Conservation (phyloP, 805 yeast species). For the Saccharomycopsis oosterbeekiorum region DNA sequence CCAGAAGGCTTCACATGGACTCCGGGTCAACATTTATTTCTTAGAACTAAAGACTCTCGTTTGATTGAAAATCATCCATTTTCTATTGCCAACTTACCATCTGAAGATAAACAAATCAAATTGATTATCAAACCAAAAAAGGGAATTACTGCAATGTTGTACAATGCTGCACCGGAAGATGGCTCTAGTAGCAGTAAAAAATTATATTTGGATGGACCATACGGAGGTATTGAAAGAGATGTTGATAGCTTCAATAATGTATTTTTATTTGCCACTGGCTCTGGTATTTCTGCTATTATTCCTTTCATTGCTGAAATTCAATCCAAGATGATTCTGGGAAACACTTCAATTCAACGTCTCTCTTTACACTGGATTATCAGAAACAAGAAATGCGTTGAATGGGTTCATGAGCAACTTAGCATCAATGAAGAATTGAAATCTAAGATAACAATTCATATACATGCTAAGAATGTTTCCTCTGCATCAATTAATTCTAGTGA, state of each 20-base stretch:
- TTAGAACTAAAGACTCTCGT: constrained; percentile 36
- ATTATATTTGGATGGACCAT: constrained; percentile 46
- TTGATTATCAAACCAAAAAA: constrained; percentile 36
- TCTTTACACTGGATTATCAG: constrained; percentile 38
- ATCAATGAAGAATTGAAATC: neutral
- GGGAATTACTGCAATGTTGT: constrained; percentile 37
- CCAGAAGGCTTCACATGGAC: constrained; percentile 34
- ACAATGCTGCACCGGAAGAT: constrained; percentile 24
- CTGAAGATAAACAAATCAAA: constrained; percentile 27
- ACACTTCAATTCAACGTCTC: constrained; percentile 24
- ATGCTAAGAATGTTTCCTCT: neutral
- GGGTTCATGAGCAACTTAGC: constrained; percentile 32
- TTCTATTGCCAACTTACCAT: constrained; percentile 33
- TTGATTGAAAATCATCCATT: constrained; percentile 49
- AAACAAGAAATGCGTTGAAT: constrained; percentile 26
- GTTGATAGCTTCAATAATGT: constrained; percentile 35
- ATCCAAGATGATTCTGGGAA: constrained; percentile 9
- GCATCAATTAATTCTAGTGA: neutral
- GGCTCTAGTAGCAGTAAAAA: constrained; percentile 21
- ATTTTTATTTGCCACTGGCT: constrained; percentile 36
- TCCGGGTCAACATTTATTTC: constrained; percentile 47
- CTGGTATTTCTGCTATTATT: constrained; percentile 41
- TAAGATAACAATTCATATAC: neutral
- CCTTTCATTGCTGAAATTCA: constrained; percentile 31
- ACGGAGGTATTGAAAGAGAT: constrained; percentile 44